Evolutionary conservation across 139 green algal genomes (phyloP).

Genomic region (Coelastrella sp.): DNA sequence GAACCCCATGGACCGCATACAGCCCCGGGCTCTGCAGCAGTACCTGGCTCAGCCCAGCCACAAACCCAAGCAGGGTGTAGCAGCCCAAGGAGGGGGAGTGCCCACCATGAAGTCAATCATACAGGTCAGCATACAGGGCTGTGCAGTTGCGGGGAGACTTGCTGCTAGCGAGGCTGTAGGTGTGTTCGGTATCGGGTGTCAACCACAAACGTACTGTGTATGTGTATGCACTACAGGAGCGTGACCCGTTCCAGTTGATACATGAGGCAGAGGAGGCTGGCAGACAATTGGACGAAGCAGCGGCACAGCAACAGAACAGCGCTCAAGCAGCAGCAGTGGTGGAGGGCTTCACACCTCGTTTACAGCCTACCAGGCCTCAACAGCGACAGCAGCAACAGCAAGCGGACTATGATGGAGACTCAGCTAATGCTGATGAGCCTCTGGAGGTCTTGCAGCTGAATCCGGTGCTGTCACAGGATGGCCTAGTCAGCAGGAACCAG

Average conservation of each 20-base stretch:
- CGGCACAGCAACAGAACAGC: neutral
- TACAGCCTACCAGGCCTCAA: neutral
- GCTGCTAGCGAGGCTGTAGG: too few species aligned
- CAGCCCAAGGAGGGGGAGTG: constrained; percentile 26
- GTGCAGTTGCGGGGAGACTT: too few species aligned
- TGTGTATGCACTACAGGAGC: constrained; percentile 15
- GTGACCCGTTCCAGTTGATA: neutral
- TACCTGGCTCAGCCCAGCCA: constrained; percentile 12
- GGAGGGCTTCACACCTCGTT: constrained; percentile 29
- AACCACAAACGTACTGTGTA: neutral
- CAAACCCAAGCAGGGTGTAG: constrained; percentile 25
- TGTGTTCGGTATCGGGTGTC: neutral
- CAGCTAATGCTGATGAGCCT: neutral
- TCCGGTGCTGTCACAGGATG: neutral
- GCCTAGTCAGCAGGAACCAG: neutral
- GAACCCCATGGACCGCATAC: constrained; percentile 14
- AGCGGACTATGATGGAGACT: neutral
- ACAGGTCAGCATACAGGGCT: neutral
- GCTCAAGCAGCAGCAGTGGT: constrained; percentile 17
- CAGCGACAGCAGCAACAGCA: constrained; percentile 16
- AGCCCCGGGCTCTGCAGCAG: constrained; percentile 1
- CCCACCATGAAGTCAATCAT: constrained; percentile 32
- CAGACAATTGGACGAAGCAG: constrained; percentile 5
- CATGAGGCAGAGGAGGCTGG: constrained; percentile 29
- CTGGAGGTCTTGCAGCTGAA: constrained; percentile 36